Base-by-base conservation (phyloP, 805 yeast genomes). In the Candida jianshihensis region DNA sequence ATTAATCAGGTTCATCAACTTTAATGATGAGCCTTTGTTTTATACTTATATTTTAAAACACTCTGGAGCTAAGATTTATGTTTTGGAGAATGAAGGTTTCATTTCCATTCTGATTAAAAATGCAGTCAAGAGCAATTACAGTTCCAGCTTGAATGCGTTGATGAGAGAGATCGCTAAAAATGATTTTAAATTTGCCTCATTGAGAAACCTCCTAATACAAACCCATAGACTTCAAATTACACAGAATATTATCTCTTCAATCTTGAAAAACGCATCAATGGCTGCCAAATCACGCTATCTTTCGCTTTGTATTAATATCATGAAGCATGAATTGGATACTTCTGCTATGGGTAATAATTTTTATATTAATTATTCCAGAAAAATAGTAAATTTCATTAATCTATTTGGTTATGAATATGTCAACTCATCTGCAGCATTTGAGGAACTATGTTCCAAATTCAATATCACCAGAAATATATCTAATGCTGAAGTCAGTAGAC, bases 1-100 rank as follows among this genome's bases (percentile, higher is more conserved):
- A 6, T 19, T 53, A 29, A 44, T 53, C 10, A 43, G 41, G 10
- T 41, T 43, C 20, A 44, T 46, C 35, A 35, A 47, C 15, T 48
- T 53, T 33, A 41, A 40, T 3, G 52, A 53, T 34, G 54, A 51
- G 19, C 42, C 49, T 3, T 37, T 37, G 14, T 38, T 49, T 2
- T 49, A 33, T 26, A 27, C 48, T 2, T 47, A 35, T 35, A 47
- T 51, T 15, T 33, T 53, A 11, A 44, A 37, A 16, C 43, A 45
- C 19, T 43, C 51, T 1, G 50, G 51, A 1, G 2, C 12, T 1
- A 25, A 34, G 16, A 36, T 39, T 3, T 51, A 51, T 28, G 28
- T 33, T 12, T 12, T 39, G n/a, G 53, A 52, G 17, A 39, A 40
- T 13, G 48, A 42, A 15, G 28, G 24, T 1, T 49, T 52, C 15